Evolutionary conservation across 108 stramenopile species (phyloP).

Genomic region (Nannochloropsis salina): DNA sequence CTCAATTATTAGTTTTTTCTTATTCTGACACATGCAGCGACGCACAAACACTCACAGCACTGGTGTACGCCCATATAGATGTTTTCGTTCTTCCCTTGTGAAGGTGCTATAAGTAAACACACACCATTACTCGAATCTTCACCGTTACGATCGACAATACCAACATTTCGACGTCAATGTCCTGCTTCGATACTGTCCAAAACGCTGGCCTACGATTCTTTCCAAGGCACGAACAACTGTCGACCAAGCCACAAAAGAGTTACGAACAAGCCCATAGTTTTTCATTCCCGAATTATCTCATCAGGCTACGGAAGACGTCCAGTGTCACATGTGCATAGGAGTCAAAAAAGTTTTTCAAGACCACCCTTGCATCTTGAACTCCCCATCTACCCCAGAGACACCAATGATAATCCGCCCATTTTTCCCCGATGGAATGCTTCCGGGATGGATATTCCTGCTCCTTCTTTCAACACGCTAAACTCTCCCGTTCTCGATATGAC

Average conservation of each 20-base stretch:
- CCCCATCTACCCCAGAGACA: background rate
- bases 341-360: background rate
- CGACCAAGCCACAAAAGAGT: background rate
- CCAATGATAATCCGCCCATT: background rate
- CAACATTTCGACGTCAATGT: no score
- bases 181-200: no score
- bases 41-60: no score
- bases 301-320: background rate
- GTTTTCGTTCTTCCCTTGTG: no score
- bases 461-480: background rate
- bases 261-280: background rate
- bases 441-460: background rate
- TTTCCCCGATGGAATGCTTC: background rate
- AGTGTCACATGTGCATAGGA: background rate
- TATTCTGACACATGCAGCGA: no score
- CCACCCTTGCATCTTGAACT: background rate
- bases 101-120: no score
- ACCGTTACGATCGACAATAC: no score
- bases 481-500: background rate
- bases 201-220: background rate
- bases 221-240: background rate
- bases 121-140: no score
- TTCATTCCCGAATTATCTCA: background rate
- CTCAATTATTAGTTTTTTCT: no score
- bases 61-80: no score